Conservation (phyloP, 257 asterid species). For the Primulina huaijiensis region DNA sequence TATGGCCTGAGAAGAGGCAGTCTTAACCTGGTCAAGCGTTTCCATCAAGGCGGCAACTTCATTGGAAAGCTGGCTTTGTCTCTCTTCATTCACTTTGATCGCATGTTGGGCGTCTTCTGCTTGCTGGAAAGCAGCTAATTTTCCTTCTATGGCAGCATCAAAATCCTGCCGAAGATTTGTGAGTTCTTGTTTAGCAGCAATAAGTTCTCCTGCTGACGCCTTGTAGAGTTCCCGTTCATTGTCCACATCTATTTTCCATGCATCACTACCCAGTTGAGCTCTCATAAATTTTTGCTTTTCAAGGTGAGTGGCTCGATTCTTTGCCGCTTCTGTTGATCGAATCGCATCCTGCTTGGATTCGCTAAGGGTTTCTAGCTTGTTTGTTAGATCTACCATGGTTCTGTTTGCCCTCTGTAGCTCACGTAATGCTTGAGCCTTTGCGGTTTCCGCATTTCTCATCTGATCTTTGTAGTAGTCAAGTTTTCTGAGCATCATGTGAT, state of each 20-base stretch:
- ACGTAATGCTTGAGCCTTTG: slow-evolving; percentile 52
- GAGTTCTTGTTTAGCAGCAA: slow-evolving; percentile 51
- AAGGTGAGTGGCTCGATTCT: slow-evolving; percentile 42
- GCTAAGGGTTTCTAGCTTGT: slow-evolving; percentile 56
- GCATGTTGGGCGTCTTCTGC: slow-evolving; percentile 56
- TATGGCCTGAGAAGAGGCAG: slow-evolving; percentile 45
- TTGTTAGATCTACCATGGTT: slow-evolving; percentile 59
- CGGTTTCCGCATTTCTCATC: slow-evolving; percentile 44
- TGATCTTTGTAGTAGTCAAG: slow-evolving; percentile 49
- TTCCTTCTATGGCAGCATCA: slow-evolving; percentile 46
- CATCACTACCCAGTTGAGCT: slow-evolving; percentile 38
- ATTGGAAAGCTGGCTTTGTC: slow-evolving; percentile 37
- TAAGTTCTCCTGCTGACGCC: slow-evolving; percentile 54
- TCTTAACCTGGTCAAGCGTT: slow-evolving; percentile 42
- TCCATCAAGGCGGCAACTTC: slow-evolving; percentile 44
- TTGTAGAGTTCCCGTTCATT: slow-evolving; percentile 52
- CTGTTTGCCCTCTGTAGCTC: slow-evolving; percentile 62
- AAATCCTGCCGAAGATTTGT: slow-evolving; percentile 51
- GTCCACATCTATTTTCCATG: slow-evolving; percentile 54
- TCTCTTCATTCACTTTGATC: slow-evolving; percentile 37
- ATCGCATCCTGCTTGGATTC: slow-evolving; percentile 65
- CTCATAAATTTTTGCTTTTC: slow-evolving; percentile 41
- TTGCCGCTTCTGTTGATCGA: slow-evolving; percentile 48
- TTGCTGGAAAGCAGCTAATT: slow-evolving; percentile 44
- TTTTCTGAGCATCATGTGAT: slow-evolving; percentile 58